Conservation (phyloP, 2,329 filamentous ascomycete genomes). For the Colletotrichum sojae region DNA sequence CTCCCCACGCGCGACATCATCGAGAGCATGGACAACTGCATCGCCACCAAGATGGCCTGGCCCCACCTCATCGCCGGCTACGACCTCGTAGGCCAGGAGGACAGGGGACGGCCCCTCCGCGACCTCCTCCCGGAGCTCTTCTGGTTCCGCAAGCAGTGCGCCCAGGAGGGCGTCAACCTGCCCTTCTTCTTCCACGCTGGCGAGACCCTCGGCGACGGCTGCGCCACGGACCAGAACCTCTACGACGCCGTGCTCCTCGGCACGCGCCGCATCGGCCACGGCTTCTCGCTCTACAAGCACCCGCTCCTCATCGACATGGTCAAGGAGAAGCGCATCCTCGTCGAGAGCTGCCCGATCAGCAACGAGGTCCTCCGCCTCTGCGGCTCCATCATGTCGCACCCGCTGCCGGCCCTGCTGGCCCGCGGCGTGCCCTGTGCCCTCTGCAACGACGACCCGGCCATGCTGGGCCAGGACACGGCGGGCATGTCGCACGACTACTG, state of each 20-base stretch:
- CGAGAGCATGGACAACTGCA: constrained; percentile 84
- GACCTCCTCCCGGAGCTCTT: constrained; percentile 84
- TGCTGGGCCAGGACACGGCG: constrained; percentile 80
- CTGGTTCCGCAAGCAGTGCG: constrained; percentile 87
- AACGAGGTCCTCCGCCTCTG: constrained; percentile 84
- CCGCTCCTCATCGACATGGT: constrained; percentile 85
- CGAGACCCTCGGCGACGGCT: constrained; percentile 74
- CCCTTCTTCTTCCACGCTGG: constrained; percentile 93
- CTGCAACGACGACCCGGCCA: constrained; percentile 86
- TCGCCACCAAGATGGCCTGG: constrained; percentile 79
- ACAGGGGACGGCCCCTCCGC: constrained; percentile 76
- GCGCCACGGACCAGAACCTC: constrained; percentile 66
- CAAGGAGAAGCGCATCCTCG: constrained; percentile 83
- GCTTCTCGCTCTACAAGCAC: constrained; percentile 86
- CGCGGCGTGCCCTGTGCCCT: constrained; percentile 83
- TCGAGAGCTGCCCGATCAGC: constrained; percentile 86
- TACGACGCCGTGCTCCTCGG: constrained; percentile 86
- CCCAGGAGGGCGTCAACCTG: constrained; percentile 78
- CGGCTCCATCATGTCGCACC: constrained; percentile 78
- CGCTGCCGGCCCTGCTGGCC: constrained; percentile 82
- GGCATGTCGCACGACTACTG: constrained; percentile 91
- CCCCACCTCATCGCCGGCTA: constrained; percentile 84
- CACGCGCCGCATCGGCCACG: constrained; percentile 85
- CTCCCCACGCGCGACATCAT: constrained; percentile 76
- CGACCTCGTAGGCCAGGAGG: constrained; percentile 88